Percentiles rank a stretch among this genome's conserved stretches.
These are phyloP conservation scores for Symbiodinium natans DNA, from an alignment of 73 alveolate genomes.

Conservation along the genomic window DNA sequence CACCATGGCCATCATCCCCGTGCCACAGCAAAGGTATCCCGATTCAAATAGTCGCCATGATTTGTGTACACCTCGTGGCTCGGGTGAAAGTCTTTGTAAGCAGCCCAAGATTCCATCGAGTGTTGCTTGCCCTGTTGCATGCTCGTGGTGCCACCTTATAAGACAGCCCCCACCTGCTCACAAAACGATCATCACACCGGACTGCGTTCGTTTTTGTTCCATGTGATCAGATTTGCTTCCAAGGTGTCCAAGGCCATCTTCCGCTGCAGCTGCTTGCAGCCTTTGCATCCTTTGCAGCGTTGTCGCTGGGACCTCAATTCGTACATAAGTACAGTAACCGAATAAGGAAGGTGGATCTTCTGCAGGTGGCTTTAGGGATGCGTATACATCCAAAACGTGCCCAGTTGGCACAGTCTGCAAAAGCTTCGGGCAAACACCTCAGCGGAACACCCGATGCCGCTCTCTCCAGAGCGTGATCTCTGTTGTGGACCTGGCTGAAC, in stretches of 20 bases:
- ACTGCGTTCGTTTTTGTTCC: slow-evolving; percentile 1
- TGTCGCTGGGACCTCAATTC: background rate
- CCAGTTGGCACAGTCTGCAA: too few relatives aligned
- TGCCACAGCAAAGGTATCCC: background rate
- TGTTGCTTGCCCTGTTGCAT: background rate
- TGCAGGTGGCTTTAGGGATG: too few relatives aligned
- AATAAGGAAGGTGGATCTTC: too few relatives aligned
- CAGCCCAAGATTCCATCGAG: background rate
- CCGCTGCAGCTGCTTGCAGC: background rate
- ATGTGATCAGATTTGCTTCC: too few relatives aligned
- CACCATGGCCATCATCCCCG: background rate
- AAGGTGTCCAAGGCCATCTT: too few relatives aligned
- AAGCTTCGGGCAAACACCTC: background rate
- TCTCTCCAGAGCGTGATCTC: too few relatives aligned
- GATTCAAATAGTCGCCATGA: background rate
- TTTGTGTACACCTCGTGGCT: background rate
- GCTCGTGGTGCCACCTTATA: background rate
- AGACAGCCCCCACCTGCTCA: background rate
- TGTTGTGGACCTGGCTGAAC: too few relatives aligned
- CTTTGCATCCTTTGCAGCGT: background rate
- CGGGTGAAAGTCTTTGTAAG: background rate
- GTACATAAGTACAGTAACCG: too few relatives aligned
- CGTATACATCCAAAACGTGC: too few relatives aligned
- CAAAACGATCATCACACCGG: background rate
- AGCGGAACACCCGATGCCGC: background rate